These are phyloP conservation scores for Carpinus viminea DNA, from an alignment of 306 rosid genomes.

Conservation along the genomic window DNA sequence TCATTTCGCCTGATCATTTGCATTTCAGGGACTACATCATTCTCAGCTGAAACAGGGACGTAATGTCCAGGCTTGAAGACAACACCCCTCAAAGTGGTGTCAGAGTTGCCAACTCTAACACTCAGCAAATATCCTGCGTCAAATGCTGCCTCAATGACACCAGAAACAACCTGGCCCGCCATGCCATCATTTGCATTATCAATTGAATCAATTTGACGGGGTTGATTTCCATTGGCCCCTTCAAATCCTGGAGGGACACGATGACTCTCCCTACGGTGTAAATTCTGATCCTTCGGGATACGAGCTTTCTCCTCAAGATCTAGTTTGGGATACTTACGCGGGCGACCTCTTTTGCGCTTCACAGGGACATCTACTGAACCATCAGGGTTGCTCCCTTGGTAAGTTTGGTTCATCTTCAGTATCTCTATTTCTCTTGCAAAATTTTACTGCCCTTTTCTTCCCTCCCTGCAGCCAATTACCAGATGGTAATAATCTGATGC, in stretches of 20 bases:
- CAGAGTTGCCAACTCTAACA: slow-evolving; percentile 74
- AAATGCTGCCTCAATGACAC: slow-evolving; percentile 86
- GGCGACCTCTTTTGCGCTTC: slow-evolving; percentile 98
- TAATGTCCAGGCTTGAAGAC: slow-evolving; percentile 85
- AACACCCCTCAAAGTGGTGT: slow-evolving; percentile 74
- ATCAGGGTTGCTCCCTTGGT: slow-evolving; percentile 54
- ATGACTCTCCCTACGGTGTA: slow-evolving; percentile 38
- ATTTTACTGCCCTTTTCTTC: not conserved
- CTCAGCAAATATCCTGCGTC: slow-evolving; percentile 91
- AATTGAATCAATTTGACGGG: slow-evolving; percentile 47
- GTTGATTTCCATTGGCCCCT: slow-evolving; percentile 49
- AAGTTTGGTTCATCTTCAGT: slow-evolving; percentile 56
- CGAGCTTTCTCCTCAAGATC: slow-evolving; percentile 44
- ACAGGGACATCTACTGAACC: slow-evolving; percentile 58
- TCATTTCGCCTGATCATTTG: slow-evolving; percentile 73
- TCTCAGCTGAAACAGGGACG: slow-evolving; percentile 67
- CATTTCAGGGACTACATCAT: slow-evolving; percentile 83
- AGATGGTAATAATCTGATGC: not conserved
- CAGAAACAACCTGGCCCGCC: slow-evolving; percentile 74
- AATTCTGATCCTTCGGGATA: slow-evolving; percentile 33
- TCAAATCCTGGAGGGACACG: slow-evolving; percentile 56
- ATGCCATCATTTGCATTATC: slow-evolving; percentile 39
- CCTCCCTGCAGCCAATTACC: slow-evolving; percentile 26
- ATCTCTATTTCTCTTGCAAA: slow-evolving; percentile 17
- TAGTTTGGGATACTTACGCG: slow-evolving; percentile 75